A percentile compares a stretch with the other conserved stretches of the same genome.
Conservation (phyloP, 768 basidiomycete genomes). For the Stropharia rugosoannulata region DNA sequence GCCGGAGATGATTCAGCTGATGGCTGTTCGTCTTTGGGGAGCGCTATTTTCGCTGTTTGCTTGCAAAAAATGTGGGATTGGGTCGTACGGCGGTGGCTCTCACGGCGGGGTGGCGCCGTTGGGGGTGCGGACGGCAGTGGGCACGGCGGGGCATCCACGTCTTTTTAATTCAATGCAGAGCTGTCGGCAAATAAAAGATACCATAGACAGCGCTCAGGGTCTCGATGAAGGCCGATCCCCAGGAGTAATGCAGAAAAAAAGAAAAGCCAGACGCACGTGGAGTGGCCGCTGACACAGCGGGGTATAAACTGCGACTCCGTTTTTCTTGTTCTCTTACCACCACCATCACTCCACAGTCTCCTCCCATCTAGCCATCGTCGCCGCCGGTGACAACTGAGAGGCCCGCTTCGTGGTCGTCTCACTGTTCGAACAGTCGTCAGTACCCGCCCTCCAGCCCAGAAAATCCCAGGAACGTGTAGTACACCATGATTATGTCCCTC, state of each 20-base stretch:
- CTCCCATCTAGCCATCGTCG: conserved; percentile 15
- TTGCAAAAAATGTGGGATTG: neutral
- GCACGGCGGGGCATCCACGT: too few relatives aligned
- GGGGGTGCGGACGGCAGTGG: too few relatives aligned
- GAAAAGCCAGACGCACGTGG: conserved; percentile 12
- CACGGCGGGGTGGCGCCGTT: neutral
- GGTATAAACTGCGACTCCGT: conserved; percentile 12
- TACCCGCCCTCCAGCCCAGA: conserved; percentile 10
- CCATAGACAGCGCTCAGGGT: too few relatives aligned
- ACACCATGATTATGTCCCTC: conserved; percentile 43
- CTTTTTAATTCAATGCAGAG: too few relatives aligned
- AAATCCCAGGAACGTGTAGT: conserved; percentile 36
- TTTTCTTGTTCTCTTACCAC: conserved; percentile 26
- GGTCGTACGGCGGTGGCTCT: neutral
- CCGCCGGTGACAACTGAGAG: conserved; percentile 26
- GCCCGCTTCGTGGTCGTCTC: conserved; percentile 24
- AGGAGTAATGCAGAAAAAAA: neutral
- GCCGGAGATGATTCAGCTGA: too few relatives aligned
- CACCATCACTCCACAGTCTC: conserved; percentile 19
- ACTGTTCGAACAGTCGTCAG: conserved; percentile 9
- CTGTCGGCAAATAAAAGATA: too few relatives aligned
- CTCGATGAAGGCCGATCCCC: too few relatives aligned
- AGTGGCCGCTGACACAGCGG: conserved; percentile 21
- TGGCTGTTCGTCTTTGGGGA: neutral
- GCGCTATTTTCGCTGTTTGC: neutral